Evolutionary conservation across 192 early-diverging fungal genomes (phyloP).

Genomic region (Dissophora ornata): DNA sequence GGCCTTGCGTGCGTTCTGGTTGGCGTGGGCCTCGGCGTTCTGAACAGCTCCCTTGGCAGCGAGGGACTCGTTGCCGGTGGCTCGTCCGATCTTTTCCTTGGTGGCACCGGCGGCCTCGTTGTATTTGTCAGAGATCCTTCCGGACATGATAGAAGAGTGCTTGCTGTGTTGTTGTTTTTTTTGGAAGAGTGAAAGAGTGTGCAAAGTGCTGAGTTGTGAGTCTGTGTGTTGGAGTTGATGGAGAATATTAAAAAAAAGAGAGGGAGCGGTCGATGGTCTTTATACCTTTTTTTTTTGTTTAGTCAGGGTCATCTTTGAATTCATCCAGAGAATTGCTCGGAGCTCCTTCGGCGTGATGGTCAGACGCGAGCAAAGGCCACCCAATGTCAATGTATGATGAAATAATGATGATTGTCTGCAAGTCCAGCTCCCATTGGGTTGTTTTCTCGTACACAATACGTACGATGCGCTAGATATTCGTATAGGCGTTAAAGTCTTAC

Average conservation of each 20-base stretch:
- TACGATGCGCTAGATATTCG: no score
- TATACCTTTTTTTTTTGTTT: slow-evolving; percentile 14
- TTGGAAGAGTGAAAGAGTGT: no score
- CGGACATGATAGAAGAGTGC: slow-evolving; percentile 27
- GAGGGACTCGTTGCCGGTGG: slow-evolving; percentile 19
- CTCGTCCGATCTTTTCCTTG: slow-evolving; percentile 39
- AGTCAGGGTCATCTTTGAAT: no score
- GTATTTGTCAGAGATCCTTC: slow-evolving; percentile 28
- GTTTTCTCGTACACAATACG: no score
- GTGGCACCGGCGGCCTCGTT: slow-evolving; percentile 30
- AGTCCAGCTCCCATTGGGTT: no score
- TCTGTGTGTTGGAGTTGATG: slow-evolving; percentile 4
- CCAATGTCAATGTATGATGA: no score
- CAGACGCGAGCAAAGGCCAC: no score
- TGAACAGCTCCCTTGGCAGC: slow-evolving; percentile 26
- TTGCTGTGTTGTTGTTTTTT: background rate
- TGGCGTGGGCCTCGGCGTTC: slow-evolving; percentile 24
- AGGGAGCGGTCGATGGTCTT: background rate
- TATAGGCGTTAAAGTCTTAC: no score
- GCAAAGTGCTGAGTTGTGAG: background rate
- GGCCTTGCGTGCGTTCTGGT: background rate
- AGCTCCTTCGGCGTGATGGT: no score
- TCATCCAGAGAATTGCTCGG: no score
- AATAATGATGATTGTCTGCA: no score
- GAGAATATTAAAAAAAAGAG: slow-evolving; percentile 10